phyloP scores from a whole-genome alignment of 2,329 filamentous ascomycete species.

The Hirsutella minnesotensis region DNA sequence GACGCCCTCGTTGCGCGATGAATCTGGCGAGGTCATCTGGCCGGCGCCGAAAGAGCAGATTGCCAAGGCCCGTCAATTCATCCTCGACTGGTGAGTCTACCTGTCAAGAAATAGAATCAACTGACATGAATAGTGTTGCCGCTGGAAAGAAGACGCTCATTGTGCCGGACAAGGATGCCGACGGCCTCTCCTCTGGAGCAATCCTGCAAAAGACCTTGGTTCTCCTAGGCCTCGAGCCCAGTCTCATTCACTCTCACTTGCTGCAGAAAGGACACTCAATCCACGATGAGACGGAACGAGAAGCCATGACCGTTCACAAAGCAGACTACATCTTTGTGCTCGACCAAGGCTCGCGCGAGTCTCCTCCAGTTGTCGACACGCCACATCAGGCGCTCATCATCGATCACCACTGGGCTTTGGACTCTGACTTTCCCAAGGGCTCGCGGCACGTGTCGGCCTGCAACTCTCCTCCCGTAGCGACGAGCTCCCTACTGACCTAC shows the following conservation, averaged over 20 bases:
- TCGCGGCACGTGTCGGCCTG: conserved; percentile 49
- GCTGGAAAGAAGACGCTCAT: conserved; percentile 42
- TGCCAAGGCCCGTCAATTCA: conserved; percentile 1
- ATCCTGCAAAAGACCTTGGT: conserved; percentile 48
- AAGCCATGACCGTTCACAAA: conserved; percentile 33
- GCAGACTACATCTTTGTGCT: conserved; percentile 51
- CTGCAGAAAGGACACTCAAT: conserved; percentile 47
- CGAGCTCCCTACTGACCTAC: conserved; percentile 52
- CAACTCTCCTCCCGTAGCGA: conserved; percentile 52
- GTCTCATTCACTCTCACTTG: conserved; percentile 17
- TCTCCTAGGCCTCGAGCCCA: conserved; percentile 47
- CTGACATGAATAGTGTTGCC: conserved; percentile 28
- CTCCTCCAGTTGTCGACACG: conserved; percentile 38
- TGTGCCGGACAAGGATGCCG: conserved; percentile 58
- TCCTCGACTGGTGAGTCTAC: background rate
- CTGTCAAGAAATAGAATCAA: background rate
- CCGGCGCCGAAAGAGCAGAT: conserved; percentile 47
- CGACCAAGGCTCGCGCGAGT: conserved; percentile 50
- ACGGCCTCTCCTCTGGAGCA: conserved; percentile 52
- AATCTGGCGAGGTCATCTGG: conserved; percentile 42
- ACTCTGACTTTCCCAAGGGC: conserved; percentile 42
- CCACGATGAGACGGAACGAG: conserved; percentile 28
- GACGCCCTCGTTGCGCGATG: conserved; percentile 15
- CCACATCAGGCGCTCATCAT: conserved; percentile 44
- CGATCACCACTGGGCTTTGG: conserved; percentile 49